phyloP scores from a whole-genome alignment of 495 filamentous ascomycete genomes.

The Hyaloscypha bicolor region DNA sequence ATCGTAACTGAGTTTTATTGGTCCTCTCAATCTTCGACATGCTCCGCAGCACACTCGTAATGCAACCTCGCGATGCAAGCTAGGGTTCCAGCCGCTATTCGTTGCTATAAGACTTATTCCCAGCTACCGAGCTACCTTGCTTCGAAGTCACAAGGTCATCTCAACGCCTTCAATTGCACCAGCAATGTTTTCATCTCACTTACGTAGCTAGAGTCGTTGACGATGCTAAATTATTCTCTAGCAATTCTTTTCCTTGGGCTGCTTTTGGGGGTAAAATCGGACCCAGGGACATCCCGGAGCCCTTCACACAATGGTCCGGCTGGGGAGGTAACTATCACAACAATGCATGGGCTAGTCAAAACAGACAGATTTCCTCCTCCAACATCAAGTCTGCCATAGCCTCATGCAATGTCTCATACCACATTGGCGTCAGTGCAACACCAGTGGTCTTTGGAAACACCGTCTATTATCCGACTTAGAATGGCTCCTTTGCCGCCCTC shows the following conservation, averaged over 20 bases:
- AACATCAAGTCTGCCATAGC: constrained; percentile 24
- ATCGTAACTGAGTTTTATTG: no score
- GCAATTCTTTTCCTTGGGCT: not conserved
- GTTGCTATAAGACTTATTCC: no score
- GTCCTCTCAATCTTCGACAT: no score
- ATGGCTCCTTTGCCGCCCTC: constrained; percentile 40
- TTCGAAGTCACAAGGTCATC: no score
- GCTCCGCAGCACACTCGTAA: no score
- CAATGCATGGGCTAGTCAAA: constrained; percentile 35
- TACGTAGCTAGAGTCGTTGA: no score
- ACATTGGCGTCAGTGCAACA: constrained; percentile 37
- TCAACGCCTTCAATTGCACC: no score
- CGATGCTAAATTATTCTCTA: no score
- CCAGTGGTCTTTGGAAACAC: constrained; percentile 32
- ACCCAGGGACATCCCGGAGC: not conserved
- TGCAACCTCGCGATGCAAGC: no score
- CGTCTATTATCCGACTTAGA: constrained; percentile 43
- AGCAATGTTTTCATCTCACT: no score
- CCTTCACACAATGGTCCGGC: constrained; percentile 20
- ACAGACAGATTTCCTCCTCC: constrained; percentile 27
- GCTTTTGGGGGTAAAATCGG: not conserved
- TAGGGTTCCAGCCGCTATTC: no score
- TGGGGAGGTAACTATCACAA: constrained; percentile 34
- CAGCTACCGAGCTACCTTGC: no score
- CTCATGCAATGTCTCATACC: constrained; percentile 28